These are phyloP conservation scores for Pleurotus platypus DNA, from an alignment of 768 basidiomycete genomes.

Conservation along the genomic window DNA sequence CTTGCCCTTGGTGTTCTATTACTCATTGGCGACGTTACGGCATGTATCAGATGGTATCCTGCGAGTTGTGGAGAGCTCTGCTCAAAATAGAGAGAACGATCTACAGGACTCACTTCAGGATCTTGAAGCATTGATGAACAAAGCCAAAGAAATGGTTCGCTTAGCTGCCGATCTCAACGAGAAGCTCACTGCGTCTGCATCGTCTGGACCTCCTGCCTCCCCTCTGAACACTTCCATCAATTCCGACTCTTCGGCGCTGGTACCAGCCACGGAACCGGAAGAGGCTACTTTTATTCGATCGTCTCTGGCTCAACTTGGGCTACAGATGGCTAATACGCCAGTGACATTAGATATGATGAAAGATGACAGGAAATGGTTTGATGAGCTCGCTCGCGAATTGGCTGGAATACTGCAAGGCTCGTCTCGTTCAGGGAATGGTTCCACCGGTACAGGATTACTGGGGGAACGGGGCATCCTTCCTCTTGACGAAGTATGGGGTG, in stretches of 20 bases:
- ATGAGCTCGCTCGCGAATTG: slow-evolving; percentile 81
- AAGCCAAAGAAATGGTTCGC: slow-evolving; percentile 90
- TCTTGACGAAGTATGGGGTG: slow-evolving; percentile 91
- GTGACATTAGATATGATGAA: slow-evolving; percentile 87
- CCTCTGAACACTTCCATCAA: slow-evolving; percentile 10
- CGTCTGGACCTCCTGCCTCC: slow-evolving; percentile 9
- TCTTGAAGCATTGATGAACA: slow-evolving; percentile 85
- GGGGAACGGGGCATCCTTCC: slow-evolving; percentile 75
- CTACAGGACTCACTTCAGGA: slow-evolving; percentile 81
- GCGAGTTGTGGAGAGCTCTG: slow-evolving; percentile 65
- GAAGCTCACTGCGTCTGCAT: slow-evolving; percentile 54
- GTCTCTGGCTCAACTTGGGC: slow-evolving; percentile 85
- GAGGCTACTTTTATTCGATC: slow-evolving; percentile 85
- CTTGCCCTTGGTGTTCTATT: not conserved
- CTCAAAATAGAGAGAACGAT: slow-evolving; percentile 57
- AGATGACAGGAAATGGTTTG: slow-evolving; percentile 76
- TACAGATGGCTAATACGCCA: slow-evolving; percentile 74
- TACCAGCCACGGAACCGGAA: slow-evolving; percentile 59
- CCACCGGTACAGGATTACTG: slow-evolving; percentile 58
- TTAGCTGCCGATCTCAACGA: slow-evolving; percentile 87
- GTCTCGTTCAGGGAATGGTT: slow-evolving; percentile 17
- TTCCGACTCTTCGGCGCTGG: slow-evolving; percentile 22
- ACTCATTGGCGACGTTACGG: slow-evolving; percentile 5
- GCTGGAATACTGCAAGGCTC: slow-evolving; percentile 60
- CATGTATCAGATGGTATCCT: slow-evolving; percentile 70